These are phyloP conservation scores for Echites panduratus DNA, from an alignment of 257 asterid genomes.

Conservation along the genomic window DNA sequence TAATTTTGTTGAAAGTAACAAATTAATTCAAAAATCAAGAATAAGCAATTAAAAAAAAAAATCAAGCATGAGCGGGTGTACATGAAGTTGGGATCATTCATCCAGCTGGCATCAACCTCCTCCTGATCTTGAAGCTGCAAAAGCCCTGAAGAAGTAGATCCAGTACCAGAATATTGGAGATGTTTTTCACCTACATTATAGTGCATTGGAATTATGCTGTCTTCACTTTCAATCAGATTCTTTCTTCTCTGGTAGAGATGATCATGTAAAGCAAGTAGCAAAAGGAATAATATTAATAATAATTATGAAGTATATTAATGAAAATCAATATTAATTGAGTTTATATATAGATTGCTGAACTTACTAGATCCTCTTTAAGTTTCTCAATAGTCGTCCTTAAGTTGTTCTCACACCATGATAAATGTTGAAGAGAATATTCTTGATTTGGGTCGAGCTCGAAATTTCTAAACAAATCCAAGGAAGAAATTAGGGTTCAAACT, in stretches of 20 bases:
- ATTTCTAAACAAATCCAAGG: conserved; percentile 28
- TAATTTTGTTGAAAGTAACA: background rate
- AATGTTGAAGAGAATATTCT: conserved; percentile 53
- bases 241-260: background rate
- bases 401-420: conserved; percentile 58
- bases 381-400: conserved; percentile 32
- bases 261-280: background rate
- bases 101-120: background rate
- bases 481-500: background rate
- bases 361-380: conserved; percentile 5
- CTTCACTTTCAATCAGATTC: background rate
- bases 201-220: background rate
- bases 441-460: conserved; percentile 33
- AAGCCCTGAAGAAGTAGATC: background rate
- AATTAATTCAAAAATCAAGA: no score
- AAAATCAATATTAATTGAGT: no score
- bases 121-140: background rate
- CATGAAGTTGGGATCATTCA: background rate
- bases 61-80: background rate
- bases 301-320: background rate
- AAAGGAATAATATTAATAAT: background rate
- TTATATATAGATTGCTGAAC: background rate
- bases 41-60: background rate
- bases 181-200: no score
- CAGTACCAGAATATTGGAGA: background rate